Evolutionary conservation across 2,329 filamentous ascomycete species (phyloP), one percentile per base, ranked within the genome.

Genomic region (Colletotrichum brevisporum): DNA sequence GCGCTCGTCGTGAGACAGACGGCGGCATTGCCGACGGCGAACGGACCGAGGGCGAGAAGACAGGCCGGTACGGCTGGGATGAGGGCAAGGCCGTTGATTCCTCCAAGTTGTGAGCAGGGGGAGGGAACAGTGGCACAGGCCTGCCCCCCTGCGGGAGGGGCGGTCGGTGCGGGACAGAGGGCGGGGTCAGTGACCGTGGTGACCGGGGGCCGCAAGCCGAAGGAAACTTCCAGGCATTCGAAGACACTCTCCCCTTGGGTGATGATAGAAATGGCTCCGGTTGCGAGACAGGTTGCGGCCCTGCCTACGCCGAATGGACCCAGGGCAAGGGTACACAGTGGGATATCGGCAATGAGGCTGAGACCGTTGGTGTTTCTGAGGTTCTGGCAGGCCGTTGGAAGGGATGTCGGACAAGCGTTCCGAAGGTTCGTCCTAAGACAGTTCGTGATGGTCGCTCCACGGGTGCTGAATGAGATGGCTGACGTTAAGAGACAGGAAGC

Each of bases 271-370:
- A 58, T 58, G 39, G 39, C 36, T 5, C 55, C 55, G 12, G 55
- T 58, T 10, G 55, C 39, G 6, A 58, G 55, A 48, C 55, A 58
- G 41, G 16, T 58, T 15, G 55, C 55, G 41, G 55, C 55, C 18
- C 10, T 58, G n/a, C 55, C 55, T 6, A 58, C 5, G 8, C 21
- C 36, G n/a, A 58, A 58, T 10, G 55, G 55, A 5, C 55, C 55
- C n/a, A 58, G 55, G 9, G 55, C 55, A 16, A 58, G 18, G 18
- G 55, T 24, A 16, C 55, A 58, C 18, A 47, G 36, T 8, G 55
- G 36, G 55, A 58, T 24, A 39, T 45, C 18, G 2, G 39, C 36
- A n/a, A 58, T 13, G 8, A 58, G 55, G 9, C 9, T 39, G 18
- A 58, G 41, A 1, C 55, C 55, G 55, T 58, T 47, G 39, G 27